Evolutionary conservation across 768 basidiomycete species (phyloP), one percentile per base, ranked within the genome.

Genomic region (Leccinum incarnatum): DNA sequence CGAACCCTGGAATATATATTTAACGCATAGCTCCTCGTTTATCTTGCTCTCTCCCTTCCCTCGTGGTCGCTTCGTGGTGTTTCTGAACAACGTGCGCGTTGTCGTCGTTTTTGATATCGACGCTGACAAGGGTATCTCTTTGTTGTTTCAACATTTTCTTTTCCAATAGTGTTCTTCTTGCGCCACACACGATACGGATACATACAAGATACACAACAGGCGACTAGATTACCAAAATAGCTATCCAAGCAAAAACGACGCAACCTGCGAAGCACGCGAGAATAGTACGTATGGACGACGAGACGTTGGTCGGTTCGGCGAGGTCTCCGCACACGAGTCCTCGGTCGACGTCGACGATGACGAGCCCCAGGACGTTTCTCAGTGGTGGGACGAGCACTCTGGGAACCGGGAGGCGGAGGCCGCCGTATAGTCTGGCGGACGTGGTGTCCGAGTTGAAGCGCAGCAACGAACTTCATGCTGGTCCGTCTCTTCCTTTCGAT

Each of bases 371-470:
- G 45, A 63, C 62, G 21, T 27, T 60, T 17, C 23, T 51, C 12
- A 58, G 57, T 7, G 53, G 56, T 25, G 56, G 60, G 0, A 52
- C 50, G n/a, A 36, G 51, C 23, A 12, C 56, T 1, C 29, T 65
- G 8, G 49, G 47, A 19, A 48, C 60, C 19, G 67, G 64, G 30
- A 72, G 77, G 58, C 71, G 74, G 57, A 70, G 78, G 56, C 76
- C 72, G 3, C 59, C 80, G 52, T 62, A 72, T 36, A 79, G 73
- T 32, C 62, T 82, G 30, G 67, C 81, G 21, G 81, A 82, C 54
- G 77, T 76, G 29, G 67, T 82, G 30, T 57, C 67, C 14, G 80
- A 82, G 57, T 59, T 83, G 56, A 75, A 73, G 62, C 76, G 66
- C 37, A 79, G 77, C 19, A 69, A 69, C 2, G 68, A 69, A 2